phyloP scores from a whole-genome alignment of 2,329 filamentous ascomycete genomes.

The Curvularia sp. region DNA sequence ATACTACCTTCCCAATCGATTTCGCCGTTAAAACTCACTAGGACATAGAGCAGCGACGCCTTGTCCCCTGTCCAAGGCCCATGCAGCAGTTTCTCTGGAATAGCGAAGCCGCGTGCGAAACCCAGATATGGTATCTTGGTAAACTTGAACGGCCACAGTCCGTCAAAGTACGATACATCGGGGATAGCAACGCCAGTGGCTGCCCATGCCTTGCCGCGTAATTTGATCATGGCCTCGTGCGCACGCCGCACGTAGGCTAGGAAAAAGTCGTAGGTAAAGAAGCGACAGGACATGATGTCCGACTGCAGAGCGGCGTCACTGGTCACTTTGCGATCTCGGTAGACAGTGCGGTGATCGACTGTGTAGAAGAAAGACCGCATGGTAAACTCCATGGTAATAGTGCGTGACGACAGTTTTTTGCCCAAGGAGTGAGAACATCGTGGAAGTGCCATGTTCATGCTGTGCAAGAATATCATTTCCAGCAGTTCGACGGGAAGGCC shows the following conservation, averaged over 20 bases:
- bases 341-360: conserved; percentile 40
- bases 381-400: conserved; percentile 40
- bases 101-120: conserved; percentile 41
- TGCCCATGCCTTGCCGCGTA: conserved; percentile 44
- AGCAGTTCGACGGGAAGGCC: conserved; percentile 47
- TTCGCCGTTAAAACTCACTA: conserved; percentile 45
- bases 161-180: conserved; percentile 34
- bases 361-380: conserved; percentile 47
- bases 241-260: conserved; percentile 42
- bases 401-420: conserved; percentile 41
- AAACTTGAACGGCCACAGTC: conserved; percentile 43
- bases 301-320: conserved; percentile 38
- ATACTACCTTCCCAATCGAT: conserved; percentile 47
- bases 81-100: conserved; percentile 49
- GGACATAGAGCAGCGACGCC: conserved; percentile 42
- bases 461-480: conserved; percentile 47
- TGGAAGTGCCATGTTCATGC: conserved; percentile 47
- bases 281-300: conserved; percentile 40
- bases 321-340: conserved; percentile 30
- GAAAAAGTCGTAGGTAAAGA: conserved; percentile 50
- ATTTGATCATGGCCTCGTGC: conserved; percentile 36
- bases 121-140: conserved; percentile 41
- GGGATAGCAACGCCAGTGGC: conserved; percentile 37
- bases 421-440: conserved; percentile 41
- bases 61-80: conserved; percentile 46